These are phyloP conservation scores for Pittosporum tobira DNA, from an alignment of 129 eudicot genomes.

Conservation along the genomic window DNA sequence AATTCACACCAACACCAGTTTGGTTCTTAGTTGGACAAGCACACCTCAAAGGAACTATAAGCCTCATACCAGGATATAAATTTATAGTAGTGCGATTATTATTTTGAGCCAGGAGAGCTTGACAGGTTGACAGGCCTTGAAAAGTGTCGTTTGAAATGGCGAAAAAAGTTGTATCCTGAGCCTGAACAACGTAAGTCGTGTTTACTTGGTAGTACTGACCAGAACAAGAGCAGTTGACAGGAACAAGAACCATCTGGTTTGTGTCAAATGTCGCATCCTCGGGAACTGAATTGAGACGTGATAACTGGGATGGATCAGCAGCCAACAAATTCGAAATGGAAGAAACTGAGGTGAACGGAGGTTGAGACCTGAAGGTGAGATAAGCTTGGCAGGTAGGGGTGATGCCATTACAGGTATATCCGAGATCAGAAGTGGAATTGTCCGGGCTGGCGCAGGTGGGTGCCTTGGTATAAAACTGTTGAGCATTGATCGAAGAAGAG, in stretches of 20 bases:
- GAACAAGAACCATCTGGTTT: conserved; percentile 59
- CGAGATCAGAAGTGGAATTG: conserved; percentile 46
- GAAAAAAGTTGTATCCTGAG: conserved; percentile 20
- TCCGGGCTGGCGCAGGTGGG: conserved; percentile 30
- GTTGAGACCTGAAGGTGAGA: conserved; percentile 58
- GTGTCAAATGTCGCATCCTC: conserved; percentile 20
- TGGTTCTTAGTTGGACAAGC: conserved; percentile 78
- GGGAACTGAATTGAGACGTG: conserved; percentile 52
- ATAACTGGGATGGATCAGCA: conserved; percentile 39
- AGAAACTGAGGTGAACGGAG: conserved; percentile 52
- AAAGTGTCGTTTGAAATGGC: conserved; percentile 49
- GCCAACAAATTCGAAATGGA: conserved; percentile 56
- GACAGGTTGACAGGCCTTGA: conserved; percentile 75
- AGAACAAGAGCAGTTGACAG: conserved; percentile 75
- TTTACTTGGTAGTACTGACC: conserved; percentile 69
- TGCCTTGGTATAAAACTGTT: conserved; percentile 56
- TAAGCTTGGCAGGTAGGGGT: conserved; percentile 42
- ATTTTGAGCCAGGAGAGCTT: conserved; percentile 43
- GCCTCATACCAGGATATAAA: conserved; percentile 27
- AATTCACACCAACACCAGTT: conserved; percentile 40
- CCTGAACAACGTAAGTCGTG: conserved; percentile 28
- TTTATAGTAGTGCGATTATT: conserved; percentile 18
- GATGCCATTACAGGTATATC: conserved; percentile 69
- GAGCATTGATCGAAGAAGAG: conserved; percentile 36
- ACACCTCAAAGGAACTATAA: conserved; percentile 68